Evolutionary conservation across 257 asterid species (phyloP).

Genomic region (Vinca minor): DNA sequence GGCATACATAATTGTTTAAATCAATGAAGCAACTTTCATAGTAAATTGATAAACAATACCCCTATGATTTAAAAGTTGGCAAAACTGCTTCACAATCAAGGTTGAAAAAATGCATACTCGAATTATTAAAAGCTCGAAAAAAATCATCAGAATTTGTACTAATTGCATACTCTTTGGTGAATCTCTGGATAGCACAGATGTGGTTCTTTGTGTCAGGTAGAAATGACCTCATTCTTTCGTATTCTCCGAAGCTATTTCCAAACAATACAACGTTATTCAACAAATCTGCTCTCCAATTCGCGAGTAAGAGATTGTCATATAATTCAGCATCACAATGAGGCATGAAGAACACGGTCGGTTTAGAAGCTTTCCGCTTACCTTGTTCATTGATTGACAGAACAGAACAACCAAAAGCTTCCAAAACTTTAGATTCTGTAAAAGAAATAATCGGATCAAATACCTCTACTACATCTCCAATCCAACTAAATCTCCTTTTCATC

Average conservation of each 20-base stretch:
- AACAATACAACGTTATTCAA: conserved; percentile 38
- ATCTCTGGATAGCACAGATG: conserved; percentile 41
- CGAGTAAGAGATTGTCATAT: conserved; percentile 62
- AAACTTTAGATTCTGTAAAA: conserved; percentile 51
- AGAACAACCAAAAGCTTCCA: conserved; percentile 61
- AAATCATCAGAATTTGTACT: conserved; percentile 33
- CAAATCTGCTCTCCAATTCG: conserved; percentile 47
- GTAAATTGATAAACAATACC: neutral
- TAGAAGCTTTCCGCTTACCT: conserved; percentile 45
- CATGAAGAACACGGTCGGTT: conserved; percentile 82
- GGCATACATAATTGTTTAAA: neutral
- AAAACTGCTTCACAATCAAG: conserved; percentile 24
- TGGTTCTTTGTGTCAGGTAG: conserved; percentile 35
- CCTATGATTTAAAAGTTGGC: conserved; percentile 6
- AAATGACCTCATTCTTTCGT: conserved; percentile 36
- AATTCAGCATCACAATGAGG: conserved; percentile 79
- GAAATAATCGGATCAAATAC: conserved; percentile 83
- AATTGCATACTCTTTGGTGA: conserved; percentile 37
- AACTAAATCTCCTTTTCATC: conserved; percentile 57
- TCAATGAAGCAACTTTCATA: neutral
- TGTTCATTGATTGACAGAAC: conserved; percentile 74
- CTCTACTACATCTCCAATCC: conserved; percentile 75
- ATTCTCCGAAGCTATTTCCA: conserved; percentile 64
- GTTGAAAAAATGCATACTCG: conserved; percentile 71
- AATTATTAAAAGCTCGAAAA: conserved; percentile 51